phyloP scores from a whole-genome alignment of 2,329 filamentous ascomycete genomes.

The Penicillium psychrosexuale region DNA sequence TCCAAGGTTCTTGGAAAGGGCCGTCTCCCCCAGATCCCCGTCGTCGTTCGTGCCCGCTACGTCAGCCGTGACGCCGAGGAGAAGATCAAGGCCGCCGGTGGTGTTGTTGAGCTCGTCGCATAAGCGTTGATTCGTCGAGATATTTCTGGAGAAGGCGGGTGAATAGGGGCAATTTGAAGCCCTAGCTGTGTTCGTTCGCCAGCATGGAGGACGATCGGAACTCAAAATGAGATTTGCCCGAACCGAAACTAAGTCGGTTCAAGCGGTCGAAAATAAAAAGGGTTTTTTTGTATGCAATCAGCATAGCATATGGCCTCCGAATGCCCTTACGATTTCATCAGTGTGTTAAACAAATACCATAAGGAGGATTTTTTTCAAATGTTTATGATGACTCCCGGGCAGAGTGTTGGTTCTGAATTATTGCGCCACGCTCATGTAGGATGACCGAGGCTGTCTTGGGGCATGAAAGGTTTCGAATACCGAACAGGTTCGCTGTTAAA shows the following conservation, averaged over 20 bases:
- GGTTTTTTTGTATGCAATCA: constrained; percentile 37
- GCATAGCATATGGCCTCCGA: constrained; percentile 36
- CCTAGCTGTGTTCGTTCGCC: constrained; percentile 28
- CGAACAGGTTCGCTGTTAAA: background rate
- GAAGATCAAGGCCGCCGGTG: constrained; percentile 98
- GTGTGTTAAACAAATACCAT: constrained; percentile 39
- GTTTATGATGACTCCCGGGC: background rate
- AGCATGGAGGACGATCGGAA: constrained; percentile 27
- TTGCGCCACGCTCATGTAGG: background rate
- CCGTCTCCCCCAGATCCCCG: constrained; percentile 83
- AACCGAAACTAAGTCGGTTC: constrained; percentile 26
- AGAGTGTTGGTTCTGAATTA: background rate
- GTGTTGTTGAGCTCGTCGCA: constrained; percentile 92
- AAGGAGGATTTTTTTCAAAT: constrained; percentile 28
- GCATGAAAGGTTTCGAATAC: background rate
- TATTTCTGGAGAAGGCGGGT: constrained; percentile 27
- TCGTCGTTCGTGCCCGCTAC: constrained; percentile 93
- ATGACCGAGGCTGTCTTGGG: background rate
- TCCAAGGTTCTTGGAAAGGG: constrained; percentile 99
- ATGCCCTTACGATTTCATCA: constrained; percentile 38
- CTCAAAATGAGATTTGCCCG: constrained; percentile 32
- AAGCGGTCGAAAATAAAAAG: constrained; percentile 36
- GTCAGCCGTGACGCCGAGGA: constrained; percentile 94
- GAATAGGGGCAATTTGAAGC: constrained; percentile 30
- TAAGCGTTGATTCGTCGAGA: constrained; percentile 51